Conservation (phyloP, 2,329 filamentous ascomycete species). For the Diaporthe ampelina region DNA sequence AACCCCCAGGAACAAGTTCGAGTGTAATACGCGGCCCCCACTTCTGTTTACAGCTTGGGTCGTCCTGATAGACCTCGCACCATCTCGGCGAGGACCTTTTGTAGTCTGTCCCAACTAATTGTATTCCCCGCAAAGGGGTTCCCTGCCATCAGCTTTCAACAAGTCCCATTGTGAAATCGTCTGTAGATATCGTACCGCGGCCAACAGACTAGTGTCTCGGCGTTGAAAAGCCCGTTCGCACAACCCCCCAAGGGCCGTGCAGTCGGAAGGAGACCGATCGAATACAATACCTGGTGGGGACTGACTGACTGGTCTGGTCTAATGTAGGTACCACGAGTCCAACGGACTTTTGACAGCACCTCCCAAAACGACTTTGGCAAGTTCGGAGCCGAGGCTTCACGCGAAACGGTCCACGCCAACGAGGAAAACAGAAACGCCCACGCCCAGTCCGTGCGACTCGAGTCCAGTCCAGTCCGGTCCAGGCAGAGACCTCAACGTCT, state of each 20-base stretch:
- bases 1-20: background rate
- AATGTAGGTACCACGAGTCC: background rate
- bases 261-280: background rate
- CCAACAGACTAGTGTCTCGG: slow-evolving; percentile 11
- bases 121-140: background rate
- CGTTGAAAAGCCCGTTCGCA: background rate
- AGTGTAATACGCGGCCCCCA: background rate
- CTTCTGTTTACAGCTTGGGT: too few relatives aligned
- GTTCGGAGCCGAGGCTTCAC: background rate
- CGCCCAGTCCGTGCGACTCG: background rate
- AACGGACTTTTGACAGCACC: background rate
- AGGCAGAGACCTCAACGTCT: background rate
- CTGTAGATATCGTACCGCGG: background rate
- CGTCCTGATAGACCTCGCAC: background rate
- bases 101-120: background rate
- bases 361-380: too few relatives aligned
- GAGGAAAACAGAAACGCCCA: background rate
- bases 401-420: background rate
- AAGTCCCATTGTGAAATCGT: background rate
- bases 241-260: background rate
- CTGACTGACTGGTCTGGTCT: background rate
- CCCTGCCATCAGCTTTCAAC: background rate
- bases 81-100: background rate
- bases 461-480: background rate
- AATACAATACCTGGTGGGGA: background rate